Evolutionary conservation across 352 stramenopile species (phyloP).

Genomic region (Phytopythium aichiense): DNA sequence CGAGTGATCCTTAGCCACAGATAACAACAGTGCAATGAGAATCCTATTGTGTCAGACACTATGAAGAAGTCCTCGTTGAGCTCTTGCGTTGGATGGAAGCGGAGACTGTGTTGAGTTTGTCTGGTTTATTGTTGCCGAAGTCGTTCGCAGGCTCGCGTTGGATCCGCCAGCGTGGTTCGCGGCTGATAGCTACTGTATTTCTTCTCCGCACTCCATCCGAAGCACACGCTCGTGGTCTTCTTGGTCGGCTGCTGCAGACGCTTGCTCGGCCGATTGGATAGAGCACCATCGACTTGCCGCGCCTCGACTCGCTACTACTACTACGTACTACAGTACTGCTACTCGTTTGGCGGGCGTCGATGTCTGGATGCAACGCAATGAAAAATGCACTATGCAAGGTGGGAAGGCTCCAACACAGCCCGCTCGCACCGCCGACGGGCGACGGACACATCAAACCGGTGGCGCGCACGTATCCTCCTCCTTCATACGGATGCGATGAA

Average conservation of each 20-base stretch:
- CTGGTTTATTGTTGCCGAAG: not conserved
- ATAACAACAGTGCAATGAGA: too few species aligned
- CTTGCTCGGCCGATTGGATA: not conserved
- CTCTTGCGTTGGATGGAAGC: not conserved
- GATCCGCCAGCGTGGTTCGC: not conserved
- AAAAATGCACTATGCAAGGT: not conserved
- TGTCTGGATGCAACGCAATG: slow-evolving; percentile 14
- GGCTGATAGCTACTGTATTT: slow-evolving; percentile 3
- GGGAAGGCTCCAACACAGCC: not conserved
- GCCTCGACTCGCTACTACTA: slow-evolving; percentile 3
- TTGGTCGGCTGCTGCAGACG: not conserved
- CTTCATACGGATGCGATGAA: slow-evolving; percentile 78
- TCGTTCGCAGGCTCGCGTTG: not conserved
- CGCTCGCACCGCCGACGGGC: not conserved
- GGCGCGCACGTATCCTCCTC: not conserved
- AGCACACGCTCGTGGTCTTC: not conserved
- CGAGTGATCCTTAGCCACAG: not conserved
- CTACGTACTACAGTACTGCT: slow-evolving; percentile 4
- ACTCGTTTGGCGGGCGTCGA: slow-evolving; percentile 10
- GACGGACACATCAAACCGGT: not conserved
- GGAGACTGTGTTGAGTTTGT: not conserved
- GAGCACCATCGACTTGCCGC: slow-evolving; percentile 6
- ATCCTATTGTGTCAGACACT: not conserved
- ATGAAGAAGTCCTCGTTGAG: not conserved
- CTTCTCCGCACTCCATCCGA: not conserved